A percentile compares a stretch with the other conserved stretches of the same genome.
Conservation (phyloP, 2,329 filamentous ascomycete genomes). For the Macrophomina tecta region DNA sequence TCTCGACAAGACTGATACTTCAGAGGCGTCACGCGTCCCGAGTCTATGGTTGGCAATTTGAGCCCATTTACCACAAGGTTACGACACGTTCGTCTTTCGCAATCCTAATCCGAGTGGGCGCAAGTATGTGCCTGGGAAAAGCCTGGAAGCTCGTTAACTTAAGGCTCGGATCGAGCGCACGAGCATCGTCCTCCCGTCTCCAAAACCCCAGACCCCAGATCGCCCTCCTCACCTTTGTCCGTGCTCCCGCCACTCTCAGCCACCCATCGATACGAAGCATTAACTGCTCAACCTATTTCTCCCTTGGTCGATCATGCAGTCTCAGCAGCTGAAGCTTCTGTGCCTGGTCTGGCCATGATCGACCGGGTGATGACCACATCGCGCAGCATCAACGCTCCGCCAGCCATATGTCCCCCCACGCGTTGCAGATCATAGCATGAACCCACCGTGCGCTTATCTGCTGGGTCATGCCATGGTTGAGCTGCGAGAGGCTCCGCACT, state of each 20-base stretch:
- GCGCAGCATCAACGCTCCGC: not conserved
- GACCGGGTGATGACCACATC: not conserved
- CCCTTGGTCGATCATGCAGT: not conserved
- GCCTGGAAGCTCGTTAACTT: not conserved
- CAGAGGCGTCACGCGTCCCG: not conserved
- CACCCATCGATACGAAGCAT: not conserved
- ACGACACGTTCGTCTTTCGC: not conserved
- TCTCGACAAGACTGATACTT: not conserved
- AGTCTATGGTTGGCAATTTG: not conserved
- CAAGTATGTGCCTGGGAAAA: not conserved
- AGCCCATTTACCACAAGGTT: not conserved
- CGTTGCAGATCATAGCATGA: not conserved
- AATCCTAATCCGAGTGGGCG: not conserved
- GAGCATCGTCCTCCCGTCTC: not conserved
- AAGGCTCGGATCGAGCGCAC: slow-evolving; percentile 1
- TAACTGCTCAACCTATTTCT: not conserved
- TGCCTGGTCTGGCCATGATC: not conserved
- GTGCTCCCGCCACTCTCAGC: not conserved
- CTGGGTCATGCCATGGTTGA: not conserved
- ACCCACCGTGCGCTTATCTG: not conserved
- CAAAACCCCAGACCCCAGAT: not conserved
- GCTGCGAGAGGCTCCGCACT: not conserved
- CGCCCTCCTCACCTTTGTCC: not conserved
- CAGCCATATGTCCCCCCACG: not conserved
- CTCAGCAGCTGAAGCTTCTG: not conserved